These are phyloP conservation scores for Apiotrichum gracile DNA, from an alignment of 1,284 basidiomycete species.

Conservation along the genomic window DNA sequence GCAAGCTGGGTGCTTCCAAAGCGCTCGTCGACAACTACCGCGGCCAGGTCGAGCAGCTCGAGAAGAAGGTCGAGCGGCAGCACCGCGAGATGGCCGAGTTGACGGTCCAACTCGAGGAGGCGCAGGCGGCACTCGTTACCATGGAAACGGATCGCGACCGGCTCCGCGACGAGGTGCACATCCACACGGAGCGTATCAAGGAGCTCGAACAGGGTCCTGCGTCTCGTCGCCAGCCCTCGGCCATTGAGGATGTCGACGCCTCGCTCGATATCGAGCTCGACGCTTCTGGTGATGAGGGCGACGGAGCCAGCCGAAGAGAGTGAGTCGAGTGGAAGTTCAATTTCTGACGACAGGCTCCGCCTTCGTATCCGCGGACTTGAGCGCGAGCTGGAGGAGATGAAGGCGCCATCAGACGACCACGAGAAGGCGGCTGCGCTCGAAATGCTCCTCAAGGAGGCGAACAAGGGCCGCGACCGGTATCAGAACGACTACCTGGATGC, in stretches of 20 bases:
- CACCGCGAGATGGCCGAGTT: conserved; percentile 55
- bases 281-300: conserved; percentile 50
- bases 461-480: conserved; percentile 80
- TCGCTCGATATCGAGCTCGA: conserved; percentile 48
- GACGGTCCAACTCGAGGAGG: conserved; percentile 69
- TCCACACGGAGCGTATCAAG: conserved; percentile 84
- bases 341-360: conserved; percentile 5
- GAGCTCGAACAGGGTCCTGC: conserved; percentile 60
- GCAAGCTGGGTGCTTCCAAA: conserved; percentile 78
- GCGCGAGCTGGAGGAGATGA: conserved; percentile 68
- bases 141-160: conserved; percentile 64
- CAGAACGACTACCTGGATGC: conserved; percentile 81
- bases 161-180: conserved; percentile 76
- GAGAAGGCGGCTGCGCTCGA: conserved; percentile 75
- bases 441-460: conserved; percentile 83
- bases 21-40: conserved; percentile 85
- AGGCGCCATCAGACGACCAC: conserved; percentile 40
- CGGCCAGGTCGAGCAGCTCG: conserved; percentile 73
- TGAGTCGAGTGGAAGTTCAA: conserved; percentile 12
- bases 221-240: background rate
- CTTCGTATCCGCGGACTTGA: conserved; percentile 76
- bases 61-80: conserved; percentile 54
- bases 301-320: conserved; percentile 70
- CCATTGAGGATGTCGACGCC: conserved; percentile 13
- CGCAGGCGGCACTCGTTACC: conserved; percentile 57